A percentile compares a stretch with the other conserved stretches of the same genome.
Conservation (phyloP, 768 basidiomycete genomes). For the Rhizopogon sp. region DNA sequence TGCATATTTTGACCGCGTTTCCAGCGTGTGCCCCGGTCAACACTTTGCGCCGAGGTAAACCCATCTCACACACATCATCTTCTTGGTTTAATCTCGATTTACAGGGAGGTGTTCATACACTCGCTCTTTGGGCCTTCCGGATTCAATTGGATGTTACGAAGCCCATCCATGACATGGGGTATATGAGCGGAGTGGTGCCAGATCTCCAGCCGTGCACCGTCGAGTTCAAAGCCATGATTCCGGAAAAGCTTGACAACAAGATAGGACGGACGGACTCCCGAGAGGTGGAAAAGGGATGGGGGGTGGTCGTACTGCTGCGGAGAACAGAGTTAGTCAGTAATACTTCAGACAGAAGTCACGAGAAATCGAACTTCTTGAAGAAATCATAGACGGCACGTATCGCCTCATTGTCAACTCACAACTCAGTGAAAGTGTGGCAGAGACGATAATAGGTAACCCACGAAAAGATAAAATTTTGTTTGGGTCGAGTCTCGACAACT, state of each 20-base stretch:
- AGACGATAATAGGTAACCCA: no score
- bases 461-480: no score
- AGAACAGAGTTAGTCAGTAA: no score
- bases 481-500: no score
- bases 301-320: no score
- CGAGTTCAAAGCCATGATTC: slow-evolving; percentile 41
- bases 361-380: no score
- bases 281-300: no score
- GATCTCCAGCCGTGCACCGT: slow-evolving; percentile 44
- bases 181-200: slow-evolving; percentile 26
- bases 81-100: background rate
- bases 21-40: slow-evolving; percentile 55
- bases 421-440: no score
- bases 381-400: no score
- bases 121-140: slow-evolving; percentile 56
- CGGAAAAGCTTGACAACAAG: background rate
- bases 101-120: slow-evolving; percentile 56
- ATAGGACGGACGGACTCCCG: no score
- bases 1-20: background rate
- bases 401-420: no score
- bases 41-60: slow-evolving; percentile 41
- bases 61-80: background rate
- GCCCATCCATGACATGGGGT: slow-evolving; percentile 53
- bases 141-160: slow-evolving; percentile 39
- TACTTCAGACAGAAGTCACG: no score